Conservation (phyloP, 2,329 filamentous ascomycete genomes). For the Stromatinia cepivora region DNA sequence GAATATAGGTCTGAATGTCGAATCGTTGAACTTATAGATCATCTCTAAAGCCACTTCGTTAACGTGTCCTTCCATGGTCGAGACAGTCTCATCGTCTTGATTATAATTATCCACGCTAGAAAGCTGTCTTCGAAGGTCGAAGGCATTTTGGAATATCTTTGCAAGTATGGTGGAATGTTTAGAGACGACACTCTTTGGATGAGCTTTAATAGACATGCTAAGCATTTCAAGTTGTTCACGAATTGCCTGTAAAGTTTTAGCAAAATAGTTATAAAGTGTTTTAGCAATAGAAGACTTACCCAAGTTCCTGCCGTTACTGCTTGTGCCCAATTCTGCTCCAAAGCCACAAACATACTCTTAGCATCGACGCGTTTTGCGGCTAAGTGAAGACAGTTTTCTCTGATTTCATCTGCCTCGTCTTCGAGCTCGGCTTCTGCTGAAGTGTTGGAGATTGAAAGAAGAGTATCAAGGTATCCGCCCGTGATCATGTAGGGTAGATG, state of each 20-base stretch:
- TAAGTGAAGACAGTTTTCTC: slow-evolving; percentile 68
- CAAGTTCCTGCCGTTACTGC: slow-evolving; percentile 62
- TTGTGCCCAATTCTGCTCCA: slow-evolving; percentile 70
- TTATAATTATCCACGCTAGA: slow-evolving; percentile 46
- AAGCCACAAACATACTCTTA: slow-evolving; percentile 70
- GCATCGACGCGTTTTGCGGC: slow-evolving; percentile 76
- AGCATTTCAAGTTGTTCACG: slow-evolving; percentile 70
- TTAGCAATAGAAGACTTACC: slow-evolving; percentile 48
- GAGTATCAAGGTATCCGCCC: slow-evolving; percentile 67
- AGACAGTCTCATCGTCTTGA: slow-evolving; percentile 50
- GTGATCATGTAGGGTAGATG: slow-evolving; percentile 90
- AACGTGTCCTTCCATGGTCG: slow-evolving; percentile 62
- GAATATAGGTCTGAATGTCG: slow-evolving; percentile 90
- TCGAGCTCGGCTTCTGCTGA: slow-evolving; percentile 66
- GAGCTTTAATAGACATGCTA: slow-evolving; percentile 69
- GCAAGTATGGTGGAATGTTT: slow-evolving; percentile 74
- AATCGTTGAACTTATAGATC: slow-evolving; percentile 95
- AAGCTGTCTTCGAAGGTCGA: slow-evolving; percentile 66
- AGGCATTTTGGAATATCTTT: slow-evolving; percentile 57
- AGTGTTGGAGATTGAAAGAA: slow-evolving; percentile 70
- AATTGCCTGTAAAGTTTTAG: slow-evolving; percentile 52
- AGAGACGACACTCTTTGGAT: slow-evolving; percentile 74
- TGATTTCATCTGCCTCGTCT: slow-evolving; percentile 62
- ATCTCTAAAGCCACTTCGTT: slow-evolving; percentile 79
- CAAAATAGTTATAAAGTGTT: slow-evolving; percentile 1